Base-by-base conservation (phyloP, 805 yeast species). In the Candida orba region DNA sequence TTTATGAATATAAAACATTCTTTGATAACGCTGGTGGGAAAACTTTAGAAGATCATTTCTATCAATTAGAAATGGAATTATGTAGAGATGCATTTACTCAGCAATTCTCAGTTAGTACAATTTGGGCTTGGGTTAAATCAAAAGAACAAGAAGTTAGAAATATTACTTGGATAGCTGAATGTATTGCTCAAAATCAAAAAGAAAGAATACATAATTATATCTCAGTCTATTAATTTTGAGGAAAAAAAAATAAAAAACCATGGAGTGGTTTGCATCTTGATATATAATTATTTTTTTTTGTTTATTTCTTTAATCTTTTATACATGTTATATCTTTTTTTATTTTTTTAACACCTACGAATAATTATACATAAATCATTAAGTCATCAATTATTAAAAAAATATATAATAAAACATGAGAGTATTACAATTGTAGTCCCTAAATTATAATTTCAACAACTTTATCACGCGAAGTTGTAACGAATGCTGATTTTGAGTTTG, bases 131-230 rank as follows among this genome's bases (percentile, higher is more conserved):
- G 95, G 76, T 95, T 60, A 84, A 88, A 66, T 83, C 96, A 15
- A 85, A 84, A 59, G 99, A 93, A 66, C 99, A 95, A 67, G 99
- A 93, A 66, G 79, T 95, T 47, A 78, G 99, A 66, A 93, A 93
- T 64, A 84, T 93, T 52, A 88, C 98, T n/a, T 93, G 99, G 99
- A 91, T 93, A 45, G 96, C 98, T 40, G 99, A 93, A 69, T 93
- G 99, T 72, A 93, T 93, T 69, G 96, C 98, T 29, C 99, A 95
- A 66, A 90, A 89, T 63, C 99, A 93, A 73, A 87, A 89, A 69
- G 95, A 87, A 61, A 79, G 96, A 64, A 87, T 93, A 52, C 81
- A 84, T 56, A 87, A 86, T 64, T 95, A 89, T 63, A 89, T 95
- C 48, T 72, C 95, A 36, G 96, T 91, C 34, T 88, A 81, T 55